These are phyloP conservation scores for Plasmodium blacklocki DNA, from an alignment of 169 alveolate genomes.

Conservation along the genomic window DNA sequence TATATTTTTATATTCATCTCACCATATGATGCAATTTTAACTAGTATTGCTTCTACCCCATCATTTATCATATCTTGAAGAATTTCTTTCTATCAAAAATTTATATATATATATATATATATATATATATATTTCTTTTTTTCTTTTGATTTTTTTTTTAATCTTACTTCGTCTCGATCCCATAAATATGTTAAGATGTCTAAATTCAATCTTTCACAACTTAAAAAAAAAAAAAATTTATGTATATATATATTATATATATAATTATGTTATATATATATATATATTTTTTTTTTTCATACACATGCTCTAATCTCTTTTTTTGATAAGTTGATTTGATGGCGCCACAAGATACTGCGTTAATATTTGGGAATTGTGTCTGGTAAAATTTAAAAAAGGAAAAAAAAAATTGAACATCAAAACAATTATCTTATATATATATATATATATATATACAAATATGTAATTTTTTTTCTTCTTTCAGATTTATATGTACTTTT, in stretches of 20 bases:
- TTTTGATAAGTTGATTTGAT: constrained; percentile 97
- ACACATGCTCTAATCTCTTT: constrained; percentile 96
- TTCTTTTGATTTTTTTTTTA: background rate
- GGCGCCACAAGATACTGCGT: constrained; percentile 93
- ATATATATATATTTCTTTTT: background rate
- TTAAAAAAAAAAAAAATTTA: constrained; percentile 5
- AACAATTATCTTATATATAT: background rate
- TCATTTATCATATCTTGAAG: constrained; percentile 92
- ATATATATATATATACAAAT: background rate
- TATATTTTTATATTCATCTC: constrained; percentile 11
- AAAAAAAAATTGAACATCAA: constrained; percentile 5
- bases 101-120: constrained; percentile 87
- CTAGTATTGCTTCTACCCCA: constrained; percentile 91
- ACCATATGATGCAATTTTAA: constrained; percentile 91
- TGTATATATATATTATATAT: background rate
- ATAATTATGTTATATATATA: background rate
- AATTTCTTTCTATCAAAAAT: constrained; percentile 89
- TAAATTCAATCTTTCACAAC: constrained; percentile 76
- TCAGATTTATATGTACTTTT: constrained; percentile 49
- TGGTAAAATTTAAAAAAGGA: constrained; percentile 1
- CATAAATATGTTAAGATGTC: constrained; percentile 80
- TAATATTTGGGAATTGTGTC: constrained; percentile 49
- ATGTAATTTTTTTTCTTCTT: background rate
- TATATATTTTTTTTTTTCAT: constrained; percentile 78
- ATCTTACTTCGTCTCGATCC: constrained; percentile 79